A percentile compares a stretch with the other conserved stretches of the same genome.
These are phyloP conservation scores for Cymodocea nodosa DNA, from an alignment of 116 monocot genomes.

Conservation along the genomic window DNA sequence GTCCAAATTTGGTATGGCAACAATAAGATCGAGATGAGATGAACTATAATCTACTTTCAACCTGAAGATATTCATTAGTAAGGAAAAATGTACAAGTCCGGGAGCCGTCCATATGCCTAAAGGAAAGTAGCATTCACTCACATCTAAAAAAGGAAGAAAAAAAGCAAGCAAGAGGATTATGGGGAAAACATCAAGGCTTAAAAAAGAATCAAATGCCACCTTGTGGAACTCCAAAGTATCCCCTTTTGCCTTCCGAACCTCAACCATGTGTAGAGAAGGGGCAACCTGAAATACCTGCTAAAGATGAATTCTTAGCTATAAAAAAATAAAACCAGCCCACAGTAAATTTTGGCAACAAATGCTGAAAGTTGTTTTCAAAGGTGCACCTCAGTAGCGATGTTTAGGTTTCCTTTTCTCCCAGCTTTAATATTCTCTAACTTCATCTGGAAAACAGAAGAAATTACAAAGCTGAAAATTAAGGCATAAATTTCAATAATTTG, in stretches of 20 bases:
- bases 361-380: background rate
- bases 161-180: background rate
- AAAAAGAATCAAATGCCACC: conserved; percentile 26
- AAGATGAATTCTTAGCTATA: background rate
- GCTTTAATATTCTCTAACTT: conserved; percentile 71
- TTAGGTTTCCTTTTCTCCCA: conserved; percentile 88
- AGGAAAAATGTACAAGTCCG: no score
- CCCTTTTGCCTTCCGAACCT: conserved; percentile 81
- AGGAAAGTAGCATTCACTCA: no score
- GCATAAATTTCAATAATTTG: no score
- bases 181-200: background rate
- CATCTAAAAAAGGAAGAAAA: no score
- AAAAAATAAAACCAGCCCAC: background rate
- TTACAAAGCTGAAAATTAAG: no score
- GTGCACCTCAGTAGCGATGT: conserved; percentile 66
- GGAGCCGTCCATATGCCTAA: no score
- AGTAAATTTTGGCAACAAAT: background rate
- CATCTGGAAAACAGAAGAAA: conserved; percentile 32
- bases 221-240: conserved; percentile 93
- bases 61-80: no score
- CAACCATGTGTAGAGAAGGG: conserved; percentile 90
- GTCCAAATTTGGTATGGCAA: no score
- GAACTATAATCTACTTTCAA: no score
- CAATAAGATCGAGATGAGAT: no score
- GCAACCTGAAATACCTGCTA: conserved; percentile 85